Conservation (phyloP, 352 stramenopile genomes). For the Phytophthora quininea region DNA sequence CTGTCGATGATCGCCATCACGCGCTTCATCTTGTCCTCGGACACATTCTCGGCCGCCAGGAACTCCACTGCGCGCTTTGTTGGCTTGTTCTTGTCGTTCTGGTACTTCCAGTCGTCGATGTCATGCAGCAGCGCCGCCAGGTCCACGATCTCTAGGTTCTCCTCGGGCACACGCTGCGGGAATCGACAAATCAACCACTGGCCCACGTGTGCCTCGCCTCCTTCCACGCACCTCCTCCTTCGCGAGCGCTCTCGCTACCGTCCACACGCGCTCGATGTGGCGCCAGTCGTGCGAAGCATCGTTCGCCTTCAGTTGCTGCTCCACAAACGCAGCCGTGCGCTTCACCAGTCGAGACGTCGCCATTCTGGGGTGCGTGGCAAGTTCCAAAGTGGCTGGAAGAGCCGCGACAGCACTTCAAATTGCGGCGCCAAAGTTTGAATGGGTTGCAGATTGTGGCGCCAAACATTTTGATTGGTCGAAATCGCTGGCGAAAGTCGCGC, state of each 20-base stretch:
- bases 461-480: background rate
- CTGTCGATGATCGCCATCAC: slow-evolving; percentile 85
- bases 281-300: slow-evolving; percentile 77
- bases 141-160: slow-evolving; percentile 80
- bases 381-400: slow-evolving; percentile 7
- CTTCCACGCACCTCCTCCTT: background rate
- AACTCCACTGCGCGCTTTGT: slow-evolving; percentile 71
- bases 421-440: background rate
- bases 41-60: slow-evolving; percentile 55
- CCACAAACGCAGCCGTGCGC: slow-evolving; percentile 75
- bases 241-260: background rate
- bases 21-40: slow-evolving; percentile 53
- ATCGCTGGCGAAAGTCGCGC: background rate
- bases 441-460: background rate
- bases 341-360: slow-evolving; percentile 64
- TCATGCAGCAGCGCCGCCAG: slow-evolving; percentile 88
- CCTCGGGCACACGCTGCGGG: slow-evolving; percentile 30
- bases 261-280: background rate
- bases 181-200: background rate
- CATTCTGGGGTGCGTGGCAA: slow-evolving; percentile 20
- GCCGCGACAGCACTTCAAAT: too few species aligned
- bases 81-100: slow-evolving; percentile 46
- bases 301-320: slow-evolving; percentile 71
- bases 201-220: too few species aligned
- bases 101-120: slow-evolving; percentile 92